A percentile compares a stretch with the other conserved stretches of the same genome.
These are phyloP conservation scores for Trypanosoma conorhini DNA, from an alignment of 208 protist species.

Conservation along the genomic window DNA sequence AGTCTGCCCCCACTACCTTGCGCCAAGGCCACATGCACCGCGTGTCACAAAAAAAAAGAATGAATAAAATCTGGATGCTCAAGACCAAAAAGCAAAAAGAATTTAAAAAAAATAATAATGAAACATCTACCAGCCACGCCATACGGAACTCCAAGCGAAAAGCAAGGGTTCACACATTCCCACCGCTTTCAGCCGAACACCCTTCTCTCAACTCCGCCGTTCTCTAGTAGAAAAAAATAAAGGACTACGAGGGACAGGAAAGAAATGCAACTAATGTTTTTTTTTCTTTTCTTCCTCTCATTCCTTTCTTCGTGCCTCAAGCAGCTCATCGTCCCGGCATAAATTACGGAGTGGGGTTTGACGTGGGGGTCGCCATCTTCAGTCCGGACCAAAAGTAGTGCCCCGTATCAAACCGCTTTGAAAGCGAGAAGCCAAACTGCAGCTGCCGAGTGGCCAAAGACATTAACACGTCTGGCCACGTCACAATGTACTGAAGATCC, in stretches of 20 bases:
- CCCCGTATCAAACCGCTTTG: constrained; percentile 60
- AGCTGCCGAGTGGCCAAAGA: constrained; percentile 57
- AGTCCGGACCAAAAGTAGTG: constrained; percentile 87
- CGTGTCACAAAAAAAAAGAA: constrained; percentile 4
- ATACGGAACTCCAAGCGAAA: no score
- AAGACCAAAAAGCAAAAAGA: not conserved
- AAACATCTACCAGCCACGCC: no score
- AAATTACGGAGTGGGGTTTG: not conserved
- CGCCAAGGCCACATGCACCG: not conserved
- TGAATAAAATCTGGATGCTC: not conserved
- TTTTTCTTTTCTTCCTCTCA: not conserved
- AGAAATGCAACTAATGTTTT: not conserved
- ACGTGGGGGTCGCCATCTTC: constrained; percentile 30
- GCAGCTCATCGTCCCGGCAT: not conserved
- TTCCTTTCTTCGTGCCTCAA: not conserved
- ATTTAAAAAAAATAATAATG: not conserved
- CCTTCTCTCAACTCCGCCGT: not conserved
- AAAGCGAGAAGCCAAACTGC: constrained; percentile 69
- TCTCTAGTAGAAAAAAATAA: constrained; percentile 2
- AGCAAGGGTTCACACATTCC: no score
- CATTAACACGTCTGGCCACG: constrained; percentile 63
- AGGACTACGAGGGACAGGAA: not conserved
- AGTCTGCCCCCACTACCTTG: not conserved
- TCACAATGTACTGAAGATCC: constrained; percentile 68
- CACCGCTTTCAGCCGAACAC: no score